Conservation (phyloP, 1,139 yeast genomes). For the Yamadazyma aaseri region DNA sequence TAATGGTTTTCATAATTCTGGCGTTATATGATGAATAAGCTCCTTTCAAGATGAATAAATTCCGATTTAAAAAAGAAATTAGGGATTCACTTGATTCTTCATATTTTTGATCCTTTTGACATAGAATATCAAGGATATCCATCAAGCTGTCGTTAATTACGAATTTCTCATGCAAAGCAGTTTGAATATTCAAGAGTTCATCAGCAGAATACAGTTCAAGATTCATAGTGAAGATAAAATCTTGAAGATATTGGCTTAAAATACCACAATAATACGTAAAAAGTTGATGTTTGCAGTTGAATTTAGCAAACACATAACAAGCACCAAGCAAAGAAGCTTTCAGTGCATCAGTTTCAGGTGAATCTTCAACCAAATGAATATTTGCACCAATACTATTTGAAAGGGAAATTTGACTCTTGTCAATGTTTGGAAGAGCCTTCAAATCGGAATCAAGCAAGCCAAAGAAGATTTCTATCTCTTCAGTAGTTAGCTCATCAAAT, state of each 20-base stretch:
- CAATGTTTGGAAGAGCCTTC: slow-evolving; percentile 9
- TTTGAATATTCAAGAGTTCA: slow-evolving; percentile 2
- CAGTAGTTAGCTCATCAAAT: slow-evolving; percentile 1
- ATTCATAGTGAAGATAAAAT: slow-evolving; percentile 21
- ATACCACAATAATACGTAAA: slow-evolving; percentile 12
- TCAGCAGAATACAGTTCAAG: slow-evolving; percentile 4
- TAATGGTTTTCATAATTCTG: slow-evolving; percentile 22
- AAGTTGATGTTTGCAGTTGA: neutral
- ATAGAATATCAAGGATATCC: too few relatives aligned
- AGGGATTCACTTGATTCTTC: too few relatives aligned
- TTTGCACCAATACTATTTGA: slow-evolving; percentile 47
- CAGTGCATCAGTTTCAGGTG: slow-evolving; percentile 3
- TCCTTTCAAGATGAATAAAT: too few relatives aligned
- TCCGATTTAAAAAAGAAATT: too few relatives aligned
- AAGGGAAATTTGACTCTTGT: slow-evolving; percentile 29
- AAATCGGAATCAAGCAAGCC: slow-evolving; percentile 14
- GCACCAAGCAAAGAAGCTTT: slow-evolving; percentile 8
- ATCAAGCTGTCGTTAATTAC: neutral
- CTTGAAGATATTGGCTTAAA: slow-evolving; percentile 29
- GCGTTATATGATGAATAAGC: slow-evolving; percentile 22
- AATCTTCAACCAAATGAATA: slow-evolving; percentile 29
- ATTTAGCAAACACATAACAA: slow-evolving; percentile 5
- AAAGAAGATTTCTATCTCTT: slow-evolving; percentile 12
- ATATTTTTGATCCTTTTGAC: too few relatives aligned
- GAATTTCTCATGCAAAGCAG: slow-evolving; percentile 4